These are phyloP conservation scores for Ottelia alismoides DNA, from an alignment of 106 monocot genomes.

Conservation along the genomic window DNA sequence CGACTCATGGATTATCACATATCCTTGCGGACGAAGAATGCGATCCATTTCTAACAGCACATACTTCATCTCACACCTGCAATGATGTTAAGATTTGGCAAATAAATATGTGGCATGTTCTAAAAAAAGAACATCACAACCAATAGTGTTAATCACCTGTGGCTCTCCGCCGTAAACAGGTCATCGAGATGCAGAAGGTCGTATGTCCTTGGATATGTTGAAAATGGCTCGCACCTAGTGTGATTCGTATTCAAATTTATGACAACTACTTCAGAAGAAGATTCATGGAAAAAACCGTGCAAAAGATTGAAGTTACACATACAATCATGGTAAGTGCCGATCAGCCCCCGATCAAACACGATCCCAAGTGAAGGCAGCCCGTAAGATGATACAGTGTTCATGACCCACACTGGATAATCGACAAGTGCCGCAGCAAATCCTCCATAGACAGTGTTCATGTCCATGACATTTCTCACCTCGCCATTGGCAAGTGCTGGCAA, in stretches of 20 bases:
- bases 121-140: too few species aligned
- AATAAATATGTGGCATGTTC: too few species aligned
- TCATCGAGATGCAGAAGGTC: constrained; percentile 22
- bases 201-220: constrained; percentile 19
- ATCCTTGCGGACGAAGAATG: too few species aligned
- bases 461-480: constrained; percentile 68
- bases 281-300: neutral
- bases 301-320: constrained; percentile 15
- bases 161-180: constrained; percentile 15
- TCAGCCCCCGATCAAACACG: constrained; percentile 63
- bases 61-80: too few species aligned
- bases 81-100: too few species aligned
- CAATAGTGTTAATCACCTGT: too few species aligned
- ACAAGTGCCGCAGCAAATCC: constrained; percentile 65
- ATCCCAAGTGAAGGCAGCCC: constrained; percentile 60
- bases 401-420: constrained; percentile 55
- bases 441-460: constrained; percentile 72
- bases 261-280: neutral
- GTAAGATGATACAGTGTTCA: constrained; percentile 80
- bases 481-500: constrained; percentile 52
- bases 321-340: constrained; percentile 84
- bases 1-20: too few species aligned
- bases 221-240: constrained; percentile 16
- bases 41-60: too few species aligned
- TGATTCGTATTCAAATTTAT: neutral